Conservation (phyloP, 768 basidiomycete species). For the Russula griseocarnosa region DNA sequence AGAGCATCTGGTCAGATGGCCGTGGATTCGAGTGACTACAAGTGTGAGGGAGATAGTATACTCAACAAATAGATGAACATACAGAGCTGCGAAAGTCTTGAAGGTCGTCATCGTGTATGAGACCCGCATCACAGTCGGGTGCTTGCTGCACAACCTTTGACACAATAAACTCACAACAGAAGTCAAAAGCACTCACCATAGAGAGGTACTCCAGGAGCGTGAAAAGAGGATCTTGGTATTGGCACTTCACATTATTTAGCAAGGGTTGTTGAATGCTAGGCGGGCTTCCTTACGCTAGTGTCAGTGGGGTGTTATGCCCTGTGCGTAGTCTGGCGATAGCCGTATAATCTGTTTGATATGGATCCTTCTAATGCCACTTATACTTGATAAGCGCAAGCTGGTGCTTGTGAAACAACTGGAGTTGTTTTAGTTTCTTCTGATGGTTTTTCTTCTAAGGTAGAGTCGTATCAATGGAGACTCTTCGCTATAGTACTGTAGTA, state of each 20-base stretch:
- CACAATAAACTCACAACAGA: not conserved
- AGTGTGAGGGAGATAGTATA: not conserved
- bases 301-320: too few relatives aligned
- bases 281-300: not conserved
- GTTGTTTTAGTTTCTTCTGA: too few relatives aligned
- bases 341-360: too few relatives aligned
- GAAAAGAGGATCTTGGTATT: not conserved
- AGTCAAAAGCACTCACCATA: not conserved
- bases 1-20: not conserved
- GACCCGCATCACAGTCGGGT: not conserved
- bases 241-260: not conserved
- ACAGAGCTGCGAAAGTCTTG: not conserved
- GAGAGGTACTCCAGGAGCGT: slow-evolving; percentile 1
- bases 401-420: too few relatives aligned
- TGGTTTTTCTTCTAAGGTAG: too few relatives aligned
- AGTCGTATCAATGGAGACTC: too few relatives aligned
- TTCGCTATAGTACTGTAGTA: too few relatives aligned
- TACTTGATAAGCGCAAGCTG: too few relatives aligned
- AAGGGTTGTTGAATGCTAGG: not conserved
- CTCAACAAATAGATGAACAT: not conserved
- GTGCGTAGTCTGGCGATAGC: too few relatives aligned
- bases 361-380: too few relatives aligned
- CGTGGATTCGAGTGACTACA: not conserved
- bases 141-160: not conserved
- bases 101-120: slow-evolving; percentile 2